Evolutionary conservation across 164 flowering plant genomes (phyloP), one percentile per base, ranked within the genome.

Genomic region (Macadamia tetraphylla): DNA sequence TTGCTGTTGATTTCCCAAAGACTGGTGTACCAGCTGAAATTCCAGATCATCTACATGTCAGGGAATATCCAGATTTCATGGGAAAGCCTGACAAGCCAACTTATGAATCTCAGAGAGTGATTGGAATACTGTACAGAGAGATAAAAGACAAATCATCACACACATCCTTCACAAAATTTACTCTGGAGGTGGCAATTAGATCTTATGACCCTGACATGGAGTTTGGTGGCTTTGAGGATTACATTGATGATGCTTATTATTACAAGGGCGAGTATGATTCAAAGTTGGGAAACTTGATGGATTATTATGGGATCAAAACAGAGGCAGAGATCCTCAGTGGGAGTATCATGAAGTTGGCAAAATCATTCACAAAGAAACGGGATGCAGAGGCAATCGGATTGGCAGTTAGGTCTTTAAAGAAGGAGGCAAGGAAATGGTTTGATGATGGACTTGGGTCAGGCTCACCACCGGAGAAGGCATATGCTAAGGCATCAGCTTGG

Each of bases 1-100:
- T 87, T 60, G 98, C 96, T 0, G 96, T 92, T 10, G 98, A 92
- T 75, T 92, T 86, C 64, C 89, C 88, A 7, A 92, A 92, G 76
- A 90, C 96, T 17, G 98, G 98, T 18, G 82, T 90, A 6, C 88
- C 94, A 0, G 98, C 93, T 23, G 80, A 72, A 71, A 86, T 92
- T 53, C 94, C 96, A 2, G 10, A 81, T 12, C 60, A 80, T 49
- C 75, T 87, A 8, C 76, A 72, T n/a, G 87, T 83, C 44, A 85
- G 81, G 73, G 85, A 83, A 51, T 92, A 81, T 67, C 96, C 98
- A 23, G 97, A 92, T 72, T 92, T 92, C 80, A 93, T 91, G 93
- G 95, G 91, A 17, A 93, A 91, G 78, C 86, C 67, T 3, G 88
- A 89, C 75, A 86, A 77, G 70, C 74, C 85, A 13, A 87, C 88